Conservation (phyloP, 495 filamentous ascomycete species). For the Friedmanniomyces endolithicus region DNA sequence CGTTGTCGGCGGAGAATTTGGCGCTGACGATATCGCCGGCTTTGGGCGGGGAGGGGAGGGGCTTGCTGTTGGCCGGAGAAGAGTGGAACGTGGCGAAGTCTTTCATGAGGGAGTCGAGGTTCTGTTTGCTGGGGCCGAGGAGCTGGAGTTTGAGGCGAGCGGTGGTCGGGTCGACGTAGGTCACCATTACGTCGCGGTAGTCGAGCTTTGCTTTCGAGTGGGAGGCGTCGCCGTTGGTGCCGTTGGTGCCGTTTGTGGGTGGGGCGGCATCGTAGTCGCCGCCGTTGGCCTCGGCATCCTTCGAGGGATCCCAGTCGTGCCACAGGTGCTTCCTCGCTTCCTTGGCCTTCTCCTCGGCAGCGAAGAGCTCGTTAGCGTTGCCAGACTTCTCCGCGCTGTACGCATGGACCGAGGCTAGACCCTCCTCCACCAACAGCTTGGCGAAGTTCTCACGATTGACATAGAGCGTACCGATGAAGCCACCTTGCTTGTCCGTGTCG, state of each 20-base stretch:
- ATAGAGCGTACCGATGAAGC: slow-evolving; percentile 91
- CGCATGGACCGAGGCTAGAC: slow-evolving; percentile 75
- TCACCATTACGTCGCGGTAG: slow-evolving; percentile 85
- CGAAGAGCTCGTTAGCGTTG: slow-evolving; percentile 72
- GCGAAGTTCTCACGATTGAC: slow-evolving; percentile 94
- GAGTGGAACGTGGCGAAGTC: slow-evolving; percentile 80
- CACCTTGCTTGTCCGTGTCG: slow-evolving; percentile 88
- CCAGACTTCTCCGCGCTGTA: slow-evolving; percentile 95
- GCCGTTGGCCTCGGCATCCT: slow-evolving; percentile 44
- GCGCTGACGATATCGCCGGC: slow-evolving; percentile 83
- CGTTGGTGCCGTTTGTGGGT: slow-evolving; percentile 38
- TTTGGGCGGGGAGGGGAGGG: slow-evolving; percentile 69
- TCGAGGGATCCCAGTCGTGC: slow-evolving; percentile 83
- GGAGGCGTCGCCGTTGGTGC: slow-evolving; percentile 37
- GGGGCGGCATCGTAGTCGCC: slow-evolving; percentile 28
- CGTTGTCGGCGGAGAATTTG: slow-evolving; percentile 69
- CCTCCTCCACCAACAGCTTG: slow-evolving; percentile 86
- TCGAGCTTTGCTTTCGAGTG: slow-evolving; percentile 46
- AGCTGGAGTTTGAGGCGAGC: slow-evolving; percentile 78
- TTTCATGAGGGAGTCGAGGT: slow-evolving; percentile 73
- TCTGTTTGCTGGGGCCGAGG: slow-evolving; percentile 66
- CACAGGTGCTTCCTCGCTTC: slow-evolving; percentile 75
- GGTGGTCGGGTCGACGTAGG: slow-evolving; percentile 62
- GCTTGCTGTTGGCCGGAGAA: slow-evolving; percentile 54
- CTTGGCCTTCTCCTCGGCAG: slow-evolving; percentile 80